Conservation (phyloP, 306 rosid species). For the Rosa rugosa region DNA sequence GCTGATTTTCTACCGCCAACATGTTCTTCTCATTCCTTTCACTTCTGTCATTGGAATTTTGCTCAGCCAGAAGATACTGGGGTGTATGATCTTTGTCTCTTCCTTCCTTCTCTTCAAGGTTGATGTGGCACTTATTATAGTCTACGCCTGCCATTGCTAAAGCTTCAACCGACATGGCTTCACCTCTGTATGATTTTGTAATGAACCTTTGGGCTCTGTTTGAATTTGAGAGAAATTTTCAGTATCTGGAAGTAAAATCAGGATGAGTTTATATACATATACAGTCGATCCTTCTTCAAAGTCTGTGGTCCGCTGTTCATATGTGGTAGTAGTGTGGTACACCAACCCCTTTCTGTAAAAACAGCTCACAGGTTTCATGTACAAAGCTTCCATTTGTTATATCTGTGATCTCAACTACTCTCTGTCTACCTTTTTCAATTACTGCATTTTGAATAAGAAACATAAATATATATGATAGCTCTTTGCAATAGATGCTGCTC, state of each 20-base stretch:
- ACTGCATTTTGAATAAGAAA: background rate
- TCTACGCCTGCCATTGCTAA: slow-evolving; percentile 50
- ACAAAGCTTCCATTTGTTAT: background rate
- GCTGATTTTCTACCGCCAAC: slow-evolving; percentile 15
- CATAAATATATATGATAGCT: background rate
- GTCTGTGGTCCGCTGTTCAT: slow-evolving; percentile 11
- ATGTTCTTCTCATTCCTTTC: slow-evolving; percentile 23
- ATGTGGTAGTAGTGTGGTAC: slow-evolving; percentile 6
- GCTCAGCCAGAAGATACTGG: slow-evolving; percentile 23
- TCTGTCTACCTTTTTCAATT: background rate
- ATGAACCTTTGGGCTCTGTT: background rate
- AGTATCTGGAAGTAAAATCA: background rate
- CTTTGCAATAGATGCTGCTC: background rate
- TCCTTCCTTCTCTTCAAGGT: slow-evolving; percentile 26
- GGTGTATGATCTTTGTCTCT: slow-evolving; percentile 16
- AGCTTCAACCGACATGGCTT: slow-evolving; percentile 38
- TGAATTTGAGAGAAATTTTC: background rate
- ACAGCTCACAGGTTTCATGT: slow-evolving; percentile 14
- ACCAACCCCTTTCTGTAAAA: slow-evolving; percentile 9
- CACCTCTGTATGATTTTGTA: background rate
- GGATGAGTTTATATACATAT: background rate
- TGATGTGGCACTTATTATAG: slow-evolving; percentile 26
- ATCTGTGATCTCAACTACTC: background rate
- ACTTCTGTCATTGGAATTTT: background rate
- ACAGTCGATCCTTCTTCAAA: background rate